Evolutionary conservation across 2,329 filamentous ascomycete species (phyloP), one percentile per base, ranked within the genome.

Genomic region (Alternaria metachromatica): DNA sequence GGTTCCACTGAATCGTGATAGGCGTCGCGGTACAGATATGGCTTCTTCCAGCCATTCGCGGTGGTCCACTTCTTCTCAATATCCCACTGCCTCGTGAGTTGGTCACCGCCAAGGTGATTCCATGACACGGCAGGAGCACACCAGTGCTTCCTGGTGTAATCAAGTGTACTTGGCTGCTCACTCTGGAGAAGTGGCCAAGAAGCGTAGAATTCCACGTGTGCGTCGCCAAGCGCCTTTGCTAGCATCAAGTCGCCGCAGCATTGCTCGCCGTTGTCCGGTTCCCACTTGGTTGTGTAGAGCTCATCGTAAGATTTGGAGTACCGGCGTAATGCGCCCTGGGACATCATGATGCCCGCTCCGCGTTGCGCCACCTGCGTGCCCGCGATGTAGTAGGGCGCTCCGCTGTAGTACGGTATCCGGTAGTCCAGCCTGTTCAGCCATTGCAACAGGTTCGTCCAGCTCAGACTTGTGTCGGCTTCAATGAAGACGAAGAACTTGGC

Each of bases 141-240:
- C 82, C 82, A 84, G 18, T 82, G 74, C 37, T 70, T 73, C 11
- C 72, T 54, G 1, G 73, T 76, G 74, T 77, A 84, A 43, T 81
- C 77, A 26, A 84, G 72, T 0, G 78, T 80, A 37, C 69, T 68
- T 6, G 80, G 80, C 20, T 78, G 80, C 59, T 82, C 81, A 44
- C 80, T 76, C 64, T 84, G 82, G 12, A 84, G 76, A 54, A 83
- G 76, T 0, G 82, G 82, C 72, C 78, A 83, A 0, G 79, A 75
- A 21, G 74, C 74, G 6, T 80, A 78, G 18, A 80, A 71, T 23
- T 77, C 76, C 18, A 81, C 76, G 18, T 75, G 73, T 10, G 77
- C 75, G 8, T 82, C 73, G 8, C 63, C 59, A 28, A 82, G 69
- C 4, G 79, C 77, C 13, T 70, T 75, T 1, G 78, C 74, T 5